phyloP scores from a whole-genome alignment of 805 yeast species.

The Henningerozyma blattae region DNA sequence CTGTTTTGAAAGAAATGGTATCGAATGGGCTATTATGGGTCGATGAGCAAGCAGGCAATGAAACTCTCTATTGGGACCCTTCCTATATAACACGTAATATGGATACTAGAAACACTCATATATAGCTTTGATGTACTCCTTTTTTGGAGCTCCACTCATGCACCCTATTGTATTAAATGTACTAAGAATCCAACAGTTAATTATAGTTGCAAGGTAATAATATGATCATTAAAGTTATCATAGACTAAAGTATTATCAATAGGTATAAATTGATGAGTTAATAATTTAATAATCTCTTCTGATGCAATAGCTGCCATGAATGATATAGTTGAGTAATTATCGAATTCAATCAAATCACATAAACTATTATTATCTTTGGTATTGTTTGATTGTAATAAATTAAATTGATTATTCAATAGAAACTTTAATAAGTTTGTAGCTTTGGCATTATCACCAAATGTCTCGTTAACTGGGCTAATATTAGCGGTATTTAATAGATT shows the following conservation, averaged over 20 bases:
- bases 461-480: no score
- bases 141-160: no score
- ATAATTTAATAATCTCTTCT: conserved; percentile 68
- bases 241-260: conserved; percentile 56
- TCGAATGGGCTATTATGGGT: conserved; percentile 79
- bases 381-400: no score
- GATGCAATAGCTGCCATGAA: conserved; percentile 76
- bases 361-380: no score
- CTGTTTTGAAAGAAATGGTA: conserved; percentile 68
- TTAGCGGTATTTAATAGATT: no score
- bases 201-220: not conserved
- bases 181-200: not conserved
- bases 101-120: no score
- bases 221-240: conserved; percentile 54
- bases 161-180: not conserved
- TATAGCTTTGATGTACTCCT: no score
- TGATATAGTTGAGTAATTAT: conserved; percentile 30
- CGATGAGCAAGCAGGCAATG: conserved; percentile 40
- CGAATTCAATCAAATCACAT: not conserved
- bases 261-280: conserved; percentile 75
- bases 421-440: no score
- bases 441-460: no score
- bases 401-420: conserved; percentile 19
- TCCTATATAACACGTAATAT: conserved; percentile 41
- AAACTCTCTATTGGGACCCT: conserved; percentile 57